Conservation (phyloP, 2,329 filamentous ascomycete species). For the Magnaporthiopsis rhizophila region DNA sequence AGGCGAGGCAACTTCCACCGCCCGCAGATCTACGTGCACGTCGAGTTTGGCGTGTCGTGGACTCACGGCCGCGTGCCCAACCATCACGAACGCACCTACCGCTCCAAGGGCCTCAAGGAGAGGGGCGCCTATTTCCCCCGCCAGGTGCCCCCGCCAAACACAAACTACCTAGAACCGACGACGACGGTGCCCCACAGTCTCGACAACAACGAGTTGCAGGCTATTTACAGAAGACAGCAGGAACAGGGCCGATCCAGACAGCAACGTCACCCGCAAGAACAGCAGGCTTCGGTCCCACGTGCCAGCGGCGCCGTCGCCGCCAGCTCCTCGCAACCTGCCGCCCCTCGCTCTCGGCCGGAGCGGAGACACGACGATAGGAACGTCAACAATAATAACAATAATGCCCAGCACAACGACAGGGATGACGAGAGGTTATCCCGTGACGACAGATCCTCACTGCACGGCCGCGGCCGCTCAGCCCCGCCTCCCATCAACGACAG, state of each 20-base stretch:
- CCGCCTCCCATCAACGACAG: slow-evolving; percentile 39
- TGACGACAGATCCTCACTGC: slow-evolving; percentile 20
- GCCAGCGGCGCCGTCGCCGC: no score
- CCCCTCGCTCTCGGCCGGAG: slow-evolving; percentile 13
- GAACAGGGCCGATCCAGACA: neutral
- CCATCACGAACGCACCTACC: slow-evolving; percentile 37
- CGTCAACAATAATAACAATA: neutral
- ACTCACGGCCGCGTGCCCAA: slow-evolving; percentile 33
- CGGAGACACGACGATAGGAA: slow-evolving; percentile 6
- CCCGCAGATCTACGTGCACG: slow-evolving; percentile 40
- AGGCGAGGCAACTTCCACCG: slow-evolving; percentile 21
- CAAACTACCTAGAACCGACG: slow-evolving; percentile 32
- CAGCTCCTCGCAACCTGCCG: no score
- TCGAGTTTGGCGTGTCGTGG: slow-evolving; percentile 46
- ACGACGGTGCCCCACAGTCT: slow-evolving; percentile 13
- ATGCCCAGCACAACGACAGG: slow-evolving; percentile 1
- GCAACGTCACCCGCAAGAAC: slow-evolving; percentile 10
- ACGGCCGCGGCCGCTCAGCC: slow-evolving; percentile 40
- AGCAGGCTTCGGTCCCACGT: slow-evolving; percentile 11
- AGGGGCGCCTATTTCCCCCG: slow-evolving; percentile 34
- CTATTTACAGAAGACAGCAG: neutral
- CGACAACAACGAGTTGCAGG: slow-evolving; percentile 10
- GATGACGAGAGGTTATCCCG: slow-evolving; percentile 19
- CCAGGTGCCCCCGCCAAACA: slow-evolving; percentile 35
- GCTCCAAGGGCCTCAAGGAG: slow-evolving; percentile 36